Conservation (phyloP, 176 grass and related monocot genomes). For the Melocanna baccifera region DNA sequence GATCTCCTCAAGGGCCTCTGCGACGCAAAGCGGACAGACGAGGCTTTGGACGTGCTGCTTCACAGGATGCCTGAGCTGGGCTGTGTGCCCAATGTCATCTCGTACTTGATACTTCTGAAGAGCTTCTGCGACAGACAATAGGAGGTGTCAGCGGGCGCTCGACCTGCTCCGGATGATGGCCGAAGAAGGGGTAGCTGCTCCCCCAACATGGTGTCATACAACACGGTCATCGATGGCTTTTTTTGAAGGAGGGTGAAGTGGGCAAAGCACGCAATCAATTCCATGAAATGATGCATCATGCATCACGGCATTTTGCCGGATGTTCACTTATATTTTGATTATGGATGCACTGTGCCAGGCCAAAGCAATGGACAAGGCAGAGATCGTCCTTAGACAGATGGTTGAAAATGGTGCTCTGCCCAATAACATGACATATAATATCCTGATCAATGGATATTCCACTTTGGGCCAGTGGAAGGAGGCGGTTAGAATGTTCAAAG, state of each 20-base stretch:
- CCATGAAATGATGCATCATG: slow-evolving; percentile 4
- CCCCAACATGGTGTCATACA: background rate
- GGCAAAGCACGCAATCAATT: background rate
- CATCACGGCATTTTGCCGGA: background rate
- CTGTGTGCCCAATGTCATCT: background rate
- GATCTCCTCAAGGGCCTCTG: slow-evolving; percentile 27
- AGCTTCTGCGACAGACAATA: background rate
- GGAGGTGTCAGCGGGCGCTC: too few species aligned
- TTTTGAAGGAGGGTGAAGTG: slow-evolving; percentile 6
- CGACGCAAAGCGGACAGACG: background rate
- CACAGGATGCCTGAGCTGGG: slow-evolving; percentile 35
- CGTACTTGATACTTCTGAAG: slow-evolving; percentile 17
- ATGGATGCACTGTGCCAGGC: slow-evolving; percentile 26
- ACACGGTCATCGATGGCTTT: slow-evolving; percentile 5
- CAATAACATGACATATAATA: too few species aligned
- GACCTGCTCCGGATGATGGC: slow-evolving; percentile 17
- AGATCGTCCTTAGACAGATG: slow-evolving; percentile 1
- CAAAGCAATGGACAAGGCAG: background rate
- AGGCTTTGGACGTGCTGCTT: slow-evolving; percentile 18
- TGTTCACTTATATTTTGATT: slow-evolving; percentile 1
- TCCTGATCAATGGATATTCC: too few species aligned
- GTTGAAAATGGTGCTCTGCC: too few species aligned
- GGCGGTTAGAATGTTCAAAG: too few species aligned
- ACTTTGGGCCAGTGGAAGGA: too few species aligned
- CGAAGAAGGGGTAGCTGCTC: background rate